Evolutionary conservation across 768 basidiomycete species (phyloP).

Genomic region (Leccinum variicolor): DNA sequence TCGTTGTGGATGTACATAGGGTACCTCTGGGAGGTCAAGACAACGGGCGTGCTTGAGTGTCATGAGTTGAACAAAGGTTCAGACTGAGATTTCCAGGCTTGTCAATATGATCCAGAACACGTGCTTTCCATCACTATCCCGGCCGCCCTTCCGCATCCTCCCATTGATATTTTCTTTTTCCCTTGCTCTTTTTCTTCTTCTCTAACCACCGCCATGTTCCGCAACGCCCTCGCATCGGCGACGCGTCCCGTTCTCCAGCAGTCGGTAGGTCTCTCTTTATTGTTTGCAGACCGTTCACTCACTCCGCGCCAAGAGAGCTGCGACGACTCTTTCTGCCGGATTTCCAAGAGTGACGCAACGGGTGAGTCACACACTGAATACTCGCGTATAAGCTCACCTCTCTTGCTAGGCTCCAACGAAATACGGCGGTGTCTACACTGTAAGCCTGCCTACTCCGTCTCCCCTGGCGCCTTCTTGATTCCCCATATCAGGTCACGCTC

Average conservation of each 20-base stretch:
- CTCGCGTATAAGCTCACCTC: constrained; percentile 1
- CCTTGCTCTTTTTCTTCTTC: constrained; percentile 12
- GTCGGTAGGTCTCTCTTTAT: constrained; percentile 42
- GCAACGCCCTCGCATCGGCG: constrained; percentile 56
- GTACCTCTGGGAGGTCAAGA: constrained; percentile 33
- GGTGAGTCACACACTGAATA: constrained; percentile 39
- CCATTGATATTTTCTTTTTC: constrained; percentile 27
- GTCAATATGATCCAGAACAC: neutral
- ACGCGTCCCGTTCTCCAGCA: constrained; percentile 51
- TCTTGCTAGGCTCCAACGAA: constrained; percentile 76
- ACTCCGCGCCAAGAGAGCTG: constrained; percentile 49
- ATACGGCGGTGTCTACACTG: constrained; percentile 91
- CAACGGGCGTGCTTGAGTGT: neutral
- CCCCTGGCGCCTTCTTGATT: constrained; percentile 18
- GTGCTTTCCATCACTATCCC: neutral
- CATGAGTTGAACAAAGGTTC: neutral
- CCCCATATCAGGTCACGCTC: constrained; percentile 72
- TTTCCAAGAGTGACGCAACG: constrained; percentile 73
- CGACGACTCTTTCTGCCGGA: constrained; percentile 74
- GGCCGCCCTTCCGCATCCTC: constrained; percentile 28
- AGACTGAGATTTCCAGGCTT: neutral
- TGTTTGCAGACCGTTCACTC: neutral
- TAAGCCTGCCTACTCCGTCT: constrained; percentile 34
- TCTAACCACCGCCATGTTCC: constrained; percentile 47
- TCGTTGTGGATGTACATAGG: constrained; percentile 36